phyloP scores from a whole-genome alignment of 768 basidiomycete species.

The Hypholoma fasciculare region DNA sequence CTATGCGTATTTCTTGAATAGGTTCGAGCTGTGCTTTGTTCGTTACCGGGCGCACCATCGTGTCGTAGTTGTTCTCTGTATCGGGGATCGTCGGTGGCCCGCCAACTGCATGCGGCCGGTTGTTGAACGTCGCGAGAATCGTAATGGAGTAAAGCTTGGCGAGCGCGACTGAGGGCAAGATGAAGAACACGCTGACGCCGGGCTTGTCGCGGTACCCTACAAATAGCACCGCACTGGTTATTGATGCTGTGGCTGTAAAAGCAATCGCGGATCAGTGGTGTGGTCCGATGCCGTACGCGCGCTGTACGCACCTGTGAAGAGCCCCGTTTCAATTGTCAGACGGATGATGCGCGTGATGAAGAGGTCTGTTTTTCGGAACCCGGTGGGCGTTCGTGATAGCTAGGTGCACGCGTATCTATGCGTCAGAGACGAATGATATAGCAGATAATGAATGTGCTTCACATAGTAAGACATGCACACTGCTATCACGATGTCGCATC shows the following conservation, averaged over 20 bases:
- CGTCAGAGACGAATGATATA: neutral
- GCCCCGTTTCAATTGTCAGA: conserved; percentile 34
- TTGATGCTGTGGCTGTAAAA: conserved; percentile 27
- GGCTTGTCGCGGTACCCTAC: conserved; percentile 23
- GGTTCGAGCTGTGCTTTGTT: neutral
- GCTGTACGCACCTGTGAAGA: conserved; percentile 24
- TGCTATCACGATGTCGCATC: conserved; percentile 31
- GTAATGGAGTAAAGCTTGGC: conserved; percentile 35
- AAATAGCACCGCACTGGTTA: conserved; percentile 27
- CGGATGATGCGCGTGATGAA: conserved; percentile 28
- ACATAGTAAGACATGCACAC: conserved; percentile 32
- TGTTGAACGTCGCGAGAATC: conserved; percentile 32
- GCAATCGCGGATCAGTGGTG: neutral
- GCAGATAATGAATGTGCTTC: neutral
- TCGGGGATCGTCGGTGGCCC: neutral
- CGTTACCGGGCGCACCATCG: too few relatives aligned
- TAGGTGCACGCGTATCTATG: neutral
- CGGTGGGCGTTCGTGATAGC: conserved; percentile 22
- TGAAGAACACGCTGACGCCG: conserved; percentile 24
- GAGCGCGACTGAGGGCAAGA: conserved; percentile 32
- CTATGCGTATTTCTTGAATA: neutral
- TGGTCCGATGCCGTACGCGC: neutral
- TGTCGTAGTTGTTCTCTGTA: neutral
- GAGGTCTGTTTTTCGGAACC: conserved; percentile 21
- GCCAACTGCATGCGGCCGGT: conserved; percentile 13